Evolutionary conservation across 306 rosid species (phyloP).

Genomic region (Abrus precatorius): DNA sequence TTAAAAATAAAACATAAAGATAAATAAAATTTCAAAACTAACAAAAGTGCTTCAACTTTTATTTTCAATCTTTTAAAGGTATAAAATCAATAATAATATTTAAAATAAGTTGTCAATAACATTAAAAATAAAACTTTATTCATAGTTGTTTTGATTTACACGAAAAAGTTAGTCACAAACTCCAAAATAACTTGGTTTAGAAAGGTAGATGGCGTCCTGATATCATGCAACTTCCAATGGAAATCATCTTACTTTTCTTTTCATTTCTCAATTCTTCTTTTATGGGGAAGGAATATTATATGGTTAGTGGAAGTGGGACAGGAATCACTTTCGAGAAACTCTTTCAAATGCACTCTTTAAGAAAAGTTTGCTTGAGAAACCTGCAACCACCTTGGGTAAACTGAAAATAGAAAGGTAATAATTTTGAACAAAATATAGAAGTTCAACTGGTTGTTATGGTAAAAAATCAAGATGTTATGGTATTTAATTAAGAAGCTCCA

Average conservation of each 20-base stretch:
- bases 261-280: slow-evolving; percentile 11
- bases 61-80: neutral
- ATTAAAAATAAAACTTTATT: neutral
- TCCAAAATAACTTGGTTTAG: slow-evolving; percentile 33
- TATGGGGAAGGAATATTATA: slow-evolving; percentile 15
- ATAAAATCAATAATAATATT: neutral
- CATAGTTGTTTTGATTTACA: neutral
- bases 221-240: slow-evolving; percentile 32
- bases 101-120: neutral
- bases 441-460: neutral
- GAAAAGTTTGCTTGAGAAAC: slow-evolving; percentile 46
- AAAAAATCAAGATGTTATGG: neutral
- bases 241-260: slow-evolving; percentile 23
- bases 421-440: neutral
- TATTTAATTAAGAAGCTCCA: slow-evolving; percentile 24
- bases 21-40: neutral
- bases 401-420: neutral
- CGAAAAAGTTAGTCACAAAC: slow-evolving; percentile 2
- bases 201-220: slow-evolving; percentile 38
- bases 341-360: slow-evolving; percentile 29
- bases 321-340: slow-evolving; percentile 37
- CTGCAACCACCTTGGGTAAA: slow-evolving; percentile 17
- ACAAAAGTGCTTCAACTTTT: neutral
- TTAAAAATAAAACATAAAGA: neutral
- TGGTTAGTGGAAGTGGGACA: slow-evolving; percentile 39